A percentile compares a stretch with the other conserved stretches of the same genome.
Evolutionary conservation across 768 basidiomycete genomes (phyloP).

Genomic region (Leccinellum luteum): DNA sequence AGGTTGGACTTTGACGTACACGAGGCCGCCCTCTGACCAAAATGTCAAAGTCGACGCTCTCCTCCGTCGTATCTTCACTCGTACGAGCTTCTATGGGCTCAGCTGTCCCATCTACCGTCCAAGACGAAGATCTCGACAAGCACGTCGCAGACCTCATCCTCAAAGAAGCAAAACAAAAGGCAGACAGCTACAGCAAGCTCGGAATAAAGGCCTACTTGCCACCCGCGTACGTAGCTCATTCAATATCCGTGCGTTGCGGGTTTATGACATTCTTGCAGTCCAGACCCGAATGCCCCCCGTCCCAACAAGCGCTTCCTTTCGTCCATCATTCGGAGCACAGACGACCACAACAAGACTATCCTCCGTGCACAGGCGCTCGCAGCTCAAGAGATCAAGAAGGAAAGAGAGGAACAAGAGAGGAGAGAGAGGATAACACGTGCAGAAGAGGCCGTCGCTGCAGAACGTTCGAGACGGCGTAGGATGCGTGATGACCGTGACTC

Average conservation of each 20-base stretch:
- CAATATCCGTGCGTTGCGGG: neutral
- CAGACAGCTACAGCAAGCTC: constrained; percentile 69
- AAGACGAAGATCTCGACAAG: constrained; percentile 85
- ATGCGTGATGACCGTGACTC: constrained; percentile 29
- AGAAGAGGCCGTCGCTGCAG: constrained; percentile 72
- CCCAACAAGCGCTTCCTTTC: constrained; percentile 81
- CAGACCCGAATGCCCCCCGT: constrained; percentile 71
- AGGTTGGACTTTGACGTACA: constrained; percentile 4
- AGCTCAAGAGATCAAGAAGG: constrained; percentile 68
- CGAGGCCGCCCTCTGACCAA: neutral
- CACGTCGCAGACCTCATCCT: constrained; percentile 92
- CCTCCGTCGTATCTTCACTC: constrained; percentile 80
- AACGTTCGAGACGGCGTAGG: constrained; percentile 45
- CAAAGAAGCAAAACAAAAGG: constrained; percentile 90
- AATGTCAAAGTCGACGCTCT: constrained; percentile 59
- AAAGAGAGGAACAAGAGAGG: constrained; percentile 64
- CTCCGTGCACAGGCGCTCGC: constrained; percentile 69
- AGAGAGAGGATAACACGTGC: constrained; percentile 63
- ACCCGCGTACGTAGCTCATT: constrained; percentile 42
- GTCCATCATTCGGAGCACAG: constrained; percentile 88
- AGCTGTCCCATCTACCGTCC: constrained; percentile 53
- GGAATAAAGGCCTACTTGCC: constrained; percentile 80
- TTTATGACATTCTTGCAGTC: constrained; percentile 34
- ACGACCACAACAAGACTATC: constrained; percentile 92
- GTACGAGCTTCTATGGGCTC: constrained; percentile 77